phyloP scores from a whole-genome alignment of 2,329 filamentous ascomycete genomes.

The Ophiostoma triangulosporum region DNA sequence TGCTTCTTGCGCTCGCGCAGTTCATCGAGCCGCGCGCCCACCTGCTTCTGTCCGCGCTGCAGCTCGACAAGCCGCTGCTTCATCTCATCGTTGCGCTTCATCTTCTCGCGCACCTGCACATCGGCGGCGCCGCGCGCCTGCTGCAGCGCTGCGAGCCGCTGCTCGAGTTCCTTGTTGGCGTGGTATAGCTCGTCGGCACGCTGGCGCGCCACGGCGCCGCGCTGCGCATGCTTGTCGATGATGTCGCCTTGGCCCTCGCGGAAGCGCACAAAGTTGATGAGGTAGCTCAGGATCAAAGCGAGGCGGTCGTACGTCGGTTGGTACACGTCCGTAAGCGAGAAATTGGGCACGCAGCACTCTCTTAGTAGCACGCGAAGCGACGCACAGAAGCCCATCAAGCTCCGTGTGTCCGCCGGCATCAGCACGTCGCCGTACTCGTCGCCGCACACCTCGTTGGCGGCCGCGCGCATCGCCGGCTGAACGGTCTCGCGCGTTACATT shows the following conservation, averaged over 20 bases:
- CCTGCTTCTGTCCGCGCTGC: conserved; percentile 66
- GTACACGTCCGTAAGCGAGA: conserved; percentile 84
- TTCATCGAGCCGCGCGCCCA: conserved; percentile 70
- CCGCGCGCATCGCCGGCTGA: conserved; percentile 87
- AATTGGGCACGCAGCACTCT: conserved; percentile 86
- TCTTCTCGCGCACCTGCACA: conserved; percentile 69
- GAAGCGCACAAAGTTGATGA: conserved; percentile 98
- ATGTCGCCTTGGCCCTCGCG: conserved; percentile 80
- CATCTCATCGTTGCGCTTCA: conserved; percentile 71
- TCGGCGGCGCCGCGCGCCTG: conserved; percentile 71
- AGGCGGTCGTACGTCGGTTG: conserved; percentile 81
- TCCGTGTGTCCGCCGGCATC: conserved; percentile 75
- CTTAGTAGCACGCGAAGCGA: conserved; percentile 65
- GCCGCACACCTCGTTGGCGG: conserved; percentile 69
- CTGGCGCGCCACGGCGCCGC: conserved; percentile 70
- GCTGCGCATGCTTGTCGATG: conserved; percentile 91
- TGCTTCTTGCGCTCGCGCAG: conserved; percentile 68
- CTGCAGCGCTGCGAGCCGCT: conserved; percentile 65
- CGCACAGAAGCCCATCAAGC: conserved; percentile 91
- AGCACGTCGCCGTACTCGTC: conserved; percentile 67
- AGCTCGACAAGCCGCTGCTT: conserved; percentile 73
- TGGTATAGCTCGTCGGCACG: conserved; percentile 75
- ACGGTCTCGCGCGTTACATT: conserved; percentile 88
- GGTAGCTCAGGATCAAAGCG: conserved; percentile 89
- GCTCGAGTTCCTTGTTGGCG: conserved; percentile 79